Evolutionary conservation across 2,329 filamentous ascomycete species (phyloP), one percentile per base, ranked within the genome.

Genomic region (Dactylellina leptospora): DNA sequence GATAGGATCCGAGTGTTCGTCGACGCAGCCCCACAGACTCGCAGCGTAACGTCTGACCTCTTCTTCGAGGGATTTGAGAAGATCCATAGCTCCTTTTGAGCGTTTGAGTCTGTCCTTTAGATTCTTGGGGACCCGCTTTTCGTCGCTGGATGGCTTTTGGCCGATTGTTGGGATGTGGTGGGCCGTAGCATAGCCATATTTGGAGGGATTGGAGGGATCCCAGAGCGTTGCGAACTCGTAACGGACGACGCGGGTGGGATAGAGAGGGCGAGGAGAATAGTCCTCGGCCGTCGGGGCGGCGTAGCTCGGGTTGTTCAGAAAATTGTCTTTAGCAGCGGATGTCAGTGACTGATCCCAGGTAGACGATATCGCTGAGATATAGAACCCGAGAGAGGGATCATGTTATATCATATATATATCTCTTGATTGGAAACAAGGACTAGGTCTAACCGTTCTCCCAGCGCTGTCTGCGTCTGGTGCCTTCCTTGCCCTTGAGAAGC

Each of bases 201-300:
- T 80, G 76, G 48, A 79, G 78, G 25, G 82, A 79, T 75, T 82
- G 81, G 74, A 83, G 81, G 16, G 85, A 76, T 96, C 92, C 92
- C 92, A 96, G 74, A 92, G 86, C 13, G 90, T 87, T 1, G 93
- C 93, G 61, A 97, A 84, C 78, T 93, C 92, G 82, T 97, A 97
- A 0, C 93, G 95, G 13, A 97, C 87, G 69, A 85, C 82, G 77
- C 89, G 88, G 54, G 91, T 85, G 3, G 88, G 88, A 79, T 97
- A 87, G 11, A 93, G 95, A 1, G 93, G 91, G 44, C 86, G 87
- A 50, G 93, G 85, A 76, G 90, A 85, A 89, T 90, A 97, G 81
- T 99, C 95, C 66, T 83, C 84, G 0, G 92, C 88, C 45, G 90
- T 84, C 0, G 95, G 95, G 0, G 93, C 91, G 75, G 93, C 87